Conservation (phyloP, 371 early-diverging fungal species). For the Phascolomyces articulosus region DNA sequence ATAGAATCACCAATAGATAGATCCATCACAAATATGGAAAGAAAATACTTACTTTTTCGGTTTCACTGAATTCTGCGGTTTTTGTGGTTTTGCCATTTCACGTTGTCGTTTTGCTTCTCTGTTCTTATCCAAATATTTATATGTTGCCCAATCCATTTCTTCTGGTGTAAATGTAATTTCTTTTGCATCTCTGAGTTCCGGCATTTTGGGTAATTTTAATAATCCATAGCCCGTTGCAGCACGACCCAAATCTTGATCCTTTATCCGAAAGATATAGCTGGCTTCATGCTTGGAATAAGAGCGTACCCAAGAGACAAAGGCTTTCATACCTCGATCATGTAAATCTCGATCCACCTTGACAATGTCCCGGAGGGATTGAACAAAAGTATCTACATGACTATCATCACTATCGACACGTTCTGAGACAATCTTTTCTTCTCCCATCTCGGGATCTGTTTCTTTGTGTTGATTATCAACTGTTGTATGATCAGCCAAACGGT, state of each 20-base stretch:
- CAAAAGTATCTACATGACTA: constrained; percentile 46
- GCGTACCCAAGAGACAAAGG: constrained; percentile 90
- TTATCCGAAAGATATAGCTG: constrained; percentile 87
- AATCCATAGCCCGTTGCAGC: constrained; percentile 82
- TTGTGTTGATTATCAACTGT: constrained; percentile 21
- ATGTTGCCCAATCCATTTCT: constrained; percentile 59
- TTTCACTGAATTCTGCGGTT: constrained; percentile 22
- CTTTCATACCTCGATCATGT: constrained; percentile 74
- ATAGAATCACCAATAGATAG: too few species aligned
- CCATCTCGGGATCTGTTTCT: constrained; percentile 9
- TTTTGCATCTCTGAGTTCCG: constrained; percentile 78
- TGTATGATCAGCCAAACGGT: constrained; percentile 36
- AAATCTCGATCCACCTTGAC: constrained; percentile 75
- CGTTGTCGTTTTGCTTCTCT: constrained; percentile 77
- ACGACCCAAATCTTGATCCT: constrained; percentile 76
- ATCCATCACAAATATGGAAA: too few species aligned
- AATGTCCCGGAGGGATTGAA: constrained; percentile 53
- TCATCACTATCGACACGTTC: constrained; percentile 43
- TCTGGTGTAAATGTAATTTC: constrained; percentile 44
- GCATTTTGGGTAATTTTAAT: constrained; percentile 88
- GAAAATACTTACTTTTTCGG: constrained; percentile 33
- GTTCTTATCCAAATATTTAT: constrained; percentile 69
- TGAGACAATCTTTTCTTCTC: constrained; percentile 40
- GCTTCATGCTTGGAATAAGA: constrained; percentile 94
- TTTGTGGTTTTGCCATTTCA: constrained; percentile 53